Evolutionary conservation across 2,329 filamentous ascomycete genomes (phyloP).

Genomic region (Talaromyces verruculosus): DNA sequence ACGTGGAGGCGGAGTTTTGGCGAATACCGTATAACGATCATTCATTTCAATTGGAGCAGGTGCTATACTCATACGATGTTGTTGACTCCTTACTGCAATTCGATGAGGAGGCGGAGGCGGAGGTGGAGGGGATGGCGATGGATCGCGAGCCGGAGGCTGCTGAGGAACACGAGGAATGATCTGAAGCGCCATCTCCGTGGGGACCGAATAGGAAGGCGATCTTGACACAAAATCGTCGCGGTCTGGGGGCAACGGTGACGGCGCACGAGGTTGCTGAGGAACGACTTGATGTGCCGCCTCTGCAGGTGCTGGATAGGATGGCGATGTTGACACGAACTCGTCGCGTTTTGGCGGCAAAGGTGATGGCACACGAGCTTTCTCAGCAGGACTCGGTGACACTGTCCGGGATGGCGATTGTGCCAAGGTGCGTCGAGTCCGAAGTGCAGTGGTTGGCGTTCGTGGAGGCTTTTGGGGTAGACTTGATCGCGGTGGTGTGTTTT

Average conservation of each 20-base stretch:
- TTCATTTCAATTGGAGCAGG: slow-evolving; percentile 43
- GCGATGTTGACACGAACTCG: slow-evolving; percentile 17
- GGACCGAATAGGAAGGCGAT: slow-evolving; percentile 23
- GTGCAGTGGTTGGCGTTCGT: slow-evolving; percentile 36
- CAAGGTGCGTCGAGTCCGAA: slow-evolving; percentile 40
- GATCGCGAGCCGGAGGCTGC: slow-evolving; percentile 53
- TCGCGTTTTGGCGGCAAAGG: slow-evolving; percentile 9
- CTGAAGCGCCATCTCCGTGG: slow-evolving; percentile 26
- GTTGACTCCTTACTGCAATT: slow-evolving; percentile 50
- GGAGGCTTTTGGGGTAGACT: slow-evolving; percentile 36
- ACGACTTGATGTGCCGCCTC: slow-evolving; percentile 30
- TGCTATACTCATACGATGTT: slow-evolving; percentile 27
- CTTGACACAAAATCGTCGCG: slow-evolving; percentile 17
- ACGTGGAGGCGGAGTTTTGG: slow-evolving; percentile 51
- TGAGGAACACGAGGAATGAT: slow-evolving; percentile 25
- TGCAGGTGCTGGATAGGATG: slow-evolving; percentile 24
- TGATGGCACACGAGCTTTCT: slow-evolving; percentile 5
- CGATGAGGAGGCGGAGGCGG: slow-evolving; percentile 80
- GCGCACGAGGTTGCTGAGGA: not conserved
- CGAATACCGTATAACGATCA: slow-evolving; percentile 39
- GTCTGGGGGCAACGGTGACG: slow-evolving; percentile 10
- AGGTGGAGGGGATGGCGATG: slow-evolving; percentile 67
- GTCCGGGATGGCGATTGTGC: slow-evolving; percentile 28
- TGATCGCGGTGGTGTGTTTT: slow-evolving; percentile 34
- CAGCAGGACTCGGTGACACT: slow-evolving; percentile 20